Percentiles rank a stretch among this genome's conserved stretches.
Conservation (phyloP, 306 rosid genomes). For the Ceratonia siliqua region DNA sequence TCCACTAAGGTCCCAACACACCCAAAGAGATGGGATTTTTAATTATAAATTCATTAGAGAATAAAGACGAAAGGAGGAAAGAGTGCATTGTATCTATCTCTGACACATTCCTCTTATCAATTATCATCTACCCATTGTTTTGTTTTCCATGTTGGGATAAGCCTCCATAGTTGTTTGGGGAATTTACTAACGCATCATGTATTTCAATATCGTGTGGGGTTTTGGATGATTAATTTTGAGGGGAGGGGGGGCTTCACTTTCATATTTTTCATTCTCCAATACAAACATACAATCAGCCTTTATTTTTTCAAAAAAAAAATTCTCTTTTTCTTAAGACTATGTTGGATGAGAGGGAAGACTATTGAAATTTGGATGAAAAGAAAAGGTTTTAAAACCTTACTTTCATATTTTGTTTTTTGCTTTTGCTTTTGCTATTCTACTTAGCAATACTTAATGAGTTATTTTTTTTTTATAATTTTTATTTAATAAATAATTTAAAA, state of each 20-base stretch:
- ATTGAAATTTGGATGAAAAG: no score
- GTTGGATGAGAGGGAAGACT: no score
- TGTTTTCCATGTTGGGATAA: neutral
- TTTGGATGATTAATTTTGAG: neutral
- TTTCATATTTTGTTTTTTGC: no score
- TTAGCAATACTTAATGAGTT: no score
- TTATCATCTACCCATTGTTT: neutral
- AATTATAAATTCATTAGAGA: conserved; percentile 19
- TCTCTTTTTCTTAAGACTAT: no score
- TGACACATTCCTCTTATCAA: conserved; percentile 48
- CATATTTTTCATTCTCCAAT: no score
- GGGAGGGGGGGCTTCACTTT: neutral
- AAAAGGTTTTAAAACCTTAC: no score
- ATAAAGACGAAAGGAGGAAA: conserved; percentile 17
- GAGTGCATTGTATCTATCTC: conserved; percentile 57
- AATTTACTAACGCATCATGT: neutral
- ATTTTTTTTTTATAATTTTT: no score
- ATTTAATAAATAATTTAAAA: no score
- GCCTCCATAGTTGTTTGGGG: neutral
- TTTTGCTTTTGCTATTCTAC: no score
- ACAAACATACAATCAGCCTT: no score
- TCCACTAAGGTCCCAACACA: conserved; percentile 49
- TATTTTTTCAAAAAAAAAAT: no score
- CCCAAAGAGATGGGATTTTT: conserved; percentile 31
- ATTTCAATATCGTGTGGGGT: neutral